These are phyloP conservation scores for Selenicereus undatus DNA, from an alignment of 148 eudicot species.

Conservation along the genomic window DNA sequence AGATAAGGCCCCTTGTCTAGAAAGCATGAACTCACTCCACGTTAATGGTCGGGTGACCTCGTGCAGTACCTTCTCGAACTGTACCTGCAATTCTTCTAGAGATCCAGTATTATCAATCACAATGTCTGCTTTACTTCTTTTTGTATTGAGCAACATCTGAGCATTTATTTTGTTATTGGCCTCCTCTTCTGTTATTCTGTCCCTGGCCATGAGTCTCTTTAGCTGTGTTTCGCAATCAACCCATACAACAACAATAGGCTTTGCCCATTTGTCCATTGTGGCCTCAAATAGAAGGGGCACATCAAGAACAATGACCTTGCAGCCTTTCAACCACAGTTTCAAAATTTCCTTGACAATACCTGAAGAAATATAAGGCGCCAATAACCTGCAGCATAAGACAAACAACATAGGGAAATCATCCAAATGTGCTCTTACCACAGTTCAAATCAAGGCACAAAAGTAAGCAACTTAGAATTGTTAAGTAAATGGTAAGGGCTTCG, in stretches of 20 bases:
- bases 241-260: conserved; percentile 79
- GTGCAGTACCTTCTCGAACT: conserved; percentile 45
- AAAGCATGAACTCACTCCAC: conserved; percentile 76
- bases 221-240: conserved; percentile 85
- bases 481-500: not conserved
- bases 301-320: conserved; percentile 69
- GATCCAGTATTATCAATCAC: conserved; percentile 86
- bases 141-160: conserved; percentile 81
- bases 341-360: conserved; percentile 67
- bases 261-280: conserved; percentile 90
- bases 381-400: conserved; percentile 45
- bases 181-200: conserved; percentile 60
- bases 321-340: conserved; percentile 86
- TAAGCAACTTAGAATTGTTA: not conserved
- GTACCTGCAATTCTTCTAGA: conserved; percentile 59
- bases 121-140: conserved; percentile 69
- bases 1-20: conserved; percentile 70
- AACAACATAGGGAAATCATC: conserved; percentile 10
- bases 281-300: conserved; percentile 88
- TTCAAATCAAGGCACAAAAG: not conserved
- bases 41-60: conserved; percentile 69
- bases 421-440: not conserved
- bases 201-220: conserved; percentile 73
- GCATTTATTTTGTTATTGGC: conserved; percentile 76
- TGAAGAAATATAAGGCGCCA: conserved; percentile 73